phyloP scores from a whole-genome alignment of 106 monocot species.

The Dendrobium nobile region DNA sequence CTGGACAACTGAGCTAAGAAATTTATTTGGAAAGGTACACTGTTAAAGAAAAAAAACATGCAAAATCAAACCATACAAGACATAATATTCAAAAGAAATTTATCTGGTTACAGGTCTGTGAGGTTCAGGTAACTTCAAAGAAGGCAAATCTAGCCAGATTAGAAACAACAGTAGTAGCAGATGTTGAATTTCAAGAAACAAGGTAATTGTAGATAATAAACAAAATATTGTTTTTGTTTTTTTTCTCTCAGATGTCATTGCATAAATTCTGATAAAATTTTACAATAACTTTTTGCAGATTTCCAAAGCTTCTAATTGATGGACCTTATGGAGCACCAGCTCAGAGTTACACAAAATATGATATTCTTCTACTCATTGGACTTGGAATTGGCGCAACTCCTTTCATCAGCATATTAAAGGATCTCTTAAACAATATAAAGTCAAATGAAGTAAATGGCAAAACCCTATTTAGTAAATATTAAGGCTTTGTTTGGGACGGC shows the following conservation, averaged over 20 bases:
- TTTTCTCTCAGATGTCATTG: not conserved
- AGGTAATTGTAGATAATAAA: constrained; percentile 30
- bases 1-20: constrained; percentile 84
- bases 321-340: constrained; percentile 97
- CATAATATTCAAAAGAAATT: not conserved
- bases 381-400: constrained; percentile 98
- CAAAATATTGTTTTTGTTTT: not conserved
- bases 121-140: constrained; percentile 46
- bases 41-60: not conserved
- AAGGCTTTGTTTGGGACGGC: too few species aligned
- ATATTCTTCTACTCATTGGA: constrained; percentile 82
- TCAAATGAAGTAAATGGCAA: constrained; percentile 31
- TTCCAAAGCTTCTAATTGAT: constrained; percentile 76
- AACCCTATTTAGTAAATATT: not conserved
- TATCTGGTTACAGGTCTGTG: constrained; percentile 47
- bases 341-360: constrained; percentile 95
- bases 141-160: constrained; percentile 69
- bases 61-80: not conserved
- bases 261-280: not conserved
- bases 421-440: constrained; percentile 78
- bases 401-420: constrained; percentile 91
- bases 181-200: constrained; percentile 39
- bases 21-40: constrained; percentile 75
- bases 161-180: constrained; percentile 84
- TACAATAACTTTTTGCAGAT: constrained; percentile 31